A percentile compares a stretch with the other conserved stretches of the same genome.
phyloP scores from a whole-genome alignment of 805 yeast genomes.

The Candida lessepsii region DNA sequence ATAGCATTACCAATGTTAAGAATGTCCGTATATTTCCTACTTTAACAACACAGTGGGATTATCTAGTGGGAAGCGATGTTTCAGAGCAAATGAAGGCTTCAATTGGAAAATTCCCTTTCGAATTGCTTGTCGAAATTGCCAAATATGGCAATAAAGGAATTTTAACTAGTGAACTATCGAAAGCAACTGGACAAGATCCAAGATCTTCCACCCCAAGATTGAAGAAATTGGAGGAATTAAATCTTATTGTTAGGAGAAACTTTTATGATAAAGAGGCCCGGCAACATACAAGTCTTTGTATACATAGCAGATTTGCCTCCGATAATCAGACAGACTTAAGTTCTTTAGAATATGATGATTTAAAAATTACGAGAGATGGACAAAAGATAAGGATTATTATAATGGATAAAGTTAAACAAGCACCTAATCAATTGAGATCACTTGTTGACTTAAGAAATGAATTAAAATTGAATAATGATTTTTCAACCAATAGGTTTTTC shows the following conservation, averaged over 20 bases:
- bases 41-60: constrained; percentile 56
- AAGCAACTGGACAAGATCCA: constrained; percentile 63
- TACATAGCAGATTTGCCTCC: constrained; percentile 46
- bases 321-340: constrained; percentile 22
- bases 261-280: constrained; percentile 37
- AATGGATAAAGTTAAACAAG: constrained; percentile 50
- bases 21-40: constrained; percentile 33
- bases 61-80: constrained; percentile 49
- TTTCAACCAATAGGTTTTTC: constrained; percentile 44
- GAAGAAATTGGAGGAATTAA: constrained; percentile 50
- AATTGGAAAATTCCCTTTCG: constrained; percentile 52
- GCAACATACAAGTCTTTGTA: constrained; percentile 53
- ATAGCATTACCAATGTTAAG: constrained; percentile 17
- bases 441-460: constrained; percentile 61
- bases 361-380: constrained; percentile 23
- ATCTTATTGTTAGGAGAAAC: constrained; percentile 43
- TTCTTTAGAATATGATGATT: constrained; percentile 9
- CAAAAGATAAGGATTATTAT: constrained; percentile 34
- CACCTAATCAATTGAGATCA: constrained; percentile 61
- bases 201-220: constrained; percentile 67
- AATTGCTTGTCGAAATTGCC: constrained; percentile 63
- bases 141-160: constrained; percentile 56
- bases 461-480: constrained; percentile 46
- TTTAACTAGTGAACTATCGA: constrained; percentile 55
- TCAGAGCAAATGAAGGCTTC: constrained; percentile 48